Conservation (phyloP, 169 alveolate genomes). For the Eimeria brunetti region DNA sequence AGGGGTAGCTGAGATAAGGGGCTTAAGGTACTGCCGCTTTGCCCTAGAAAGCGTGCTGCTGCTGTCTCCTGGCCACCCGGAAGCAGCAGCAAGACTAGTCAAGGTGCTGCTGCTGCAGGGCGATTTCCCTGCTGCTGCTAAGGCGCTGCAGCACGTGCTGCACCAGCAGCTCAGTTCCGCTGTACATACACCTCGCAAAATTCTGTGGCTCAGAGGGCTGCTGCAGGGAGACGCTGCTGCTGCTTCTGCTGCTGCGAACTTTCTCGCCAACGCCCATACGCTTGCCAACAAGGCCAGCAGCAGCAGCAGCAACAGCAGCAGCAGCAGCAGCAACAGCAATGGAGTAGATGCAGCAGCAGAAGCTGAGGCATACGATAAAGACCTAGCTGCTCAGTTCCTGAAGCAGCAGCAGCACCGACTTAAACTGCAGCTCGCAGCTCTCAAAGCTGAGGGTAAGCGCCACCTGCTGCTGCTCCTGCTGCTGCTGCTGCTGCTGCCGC, state of each 20-base stretch:
- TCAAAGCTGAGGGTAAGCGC: slow-evolving; percentile 57
- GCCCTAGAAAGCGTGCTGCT: slow-evolving; percentile 74
- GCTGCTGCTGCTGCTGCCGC: slow-evolving; percentile 7
- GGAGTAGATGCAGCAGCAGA: slow-evolving; percentile 34
- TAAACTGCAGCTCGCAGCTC: slow-evolving; percentile 45
- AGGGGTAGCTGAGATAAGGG: neutral
- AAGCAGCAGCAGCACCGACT: slow-evolving; percentile 54
- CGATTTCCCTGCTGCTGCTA: slow-evolving; percentile 72
- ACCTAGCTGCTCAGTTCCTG: slow-evolving; percentile 55
- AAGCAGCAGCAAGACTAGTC: slow-evolving; percentile 65
- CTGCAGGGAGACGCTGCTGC: slow-evolving; percentile 66
- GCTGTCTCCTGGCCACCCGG: slow-evolving; percentile 61
- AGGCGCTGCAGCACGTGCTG: slow-evolving; percentile 63
- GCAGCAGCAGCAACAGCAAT: slow-evolving; percentile 22
- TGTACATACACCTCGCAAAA: slow-evolving; percentile 42
- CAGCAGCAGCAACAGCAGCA: neutral
- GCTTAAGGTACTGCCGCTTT: slow-evolving; percentile 58
- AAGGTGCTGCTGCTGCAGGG: slow-evolving; percentile 73
- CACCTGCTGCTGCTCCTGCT: slow-evolving; percentile 25
- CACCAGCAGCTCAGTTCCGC: slow-evolving; percentile 18
- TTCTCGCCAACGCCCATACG: slow-evolving; percentile 39
- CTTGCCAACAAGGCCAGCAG: slow-evolving; percentile 33
- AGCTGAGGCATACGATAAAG: slow-evolving; percentile 41
- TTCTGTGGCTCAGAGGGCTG: slow-evolving; percentile 61
- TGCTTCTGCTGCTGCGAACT: slow-evolving; percentile 61